Evolutionary conservation across 768 basidiomycete species (phyloP).

Genomic region (Pleurotus citrinopileatus): DNA sequence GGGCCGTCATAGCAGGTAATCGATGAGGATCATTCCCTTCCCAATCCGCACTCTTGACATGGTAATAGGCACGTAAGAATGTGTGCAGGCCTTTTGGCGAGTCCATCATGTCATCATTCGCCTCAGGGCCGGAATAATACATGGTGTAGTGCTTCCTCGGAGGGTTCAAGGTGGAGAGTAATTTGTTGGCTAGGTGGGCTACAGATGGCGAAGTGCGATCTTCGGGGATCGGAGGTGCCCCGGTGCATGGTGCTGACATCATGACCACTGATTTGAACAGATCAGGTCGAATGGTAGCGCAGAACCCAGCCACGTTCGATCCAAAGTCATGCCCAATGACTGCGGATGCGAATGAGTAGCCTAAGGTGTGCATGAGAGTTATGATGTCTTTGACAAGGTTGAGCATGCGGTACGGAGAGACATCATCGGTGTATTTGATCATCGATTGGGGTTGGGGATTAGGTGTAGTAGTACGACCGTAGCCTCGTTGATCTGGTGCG

Average conservation of each 20-base stretch:
- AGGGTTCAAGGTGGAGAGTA: conserved; percentile 38
- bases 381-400: conserved; percentile 52
- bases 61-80: conserved; percentile 54
- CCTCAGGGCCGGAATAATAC: conserved; percentile 46
- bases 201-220: conserved; percentile 9
- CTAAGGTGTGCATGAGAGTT: conserved; percentile 48
- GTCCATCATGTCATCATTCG: conserved; percentile 43
- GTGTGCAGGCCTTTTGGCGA: conserved; percentile 40
- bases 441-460: conserved; percentile 12
- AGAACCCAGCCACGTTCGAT: conserved; percentile 48
- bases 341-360: conserved; percentile 41
- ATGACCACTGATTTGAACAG: conserved; percentile 53
- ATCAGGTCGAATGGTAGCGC: conserved; percentile 53
- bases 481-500: conserved; percentile 61
- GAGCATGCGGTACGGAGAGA: conserved; percentile 46
- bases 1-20: conserved; percentile 29
- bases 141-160: conserved; percentile 57
- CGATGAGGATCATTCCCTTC: conserved; percentile 35
- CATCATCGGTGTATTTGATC: conserved; percentile 44
- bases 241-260: conserved; percentile 58
- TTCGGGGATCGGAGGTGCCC: conserved; percentile 32
- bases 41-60: conserved; percentile 61
- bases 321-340: conserved; percentile 65
- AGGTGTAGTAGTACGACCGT: conserved; percentile 37
- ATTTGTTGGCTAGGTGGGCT: conserved; percentile 16